These are phyloP conservation scores for Niebla homalea DNA, from an alignment of 495 filamentous ascomycete genomes.

Conservation along the genomic window DNA sequence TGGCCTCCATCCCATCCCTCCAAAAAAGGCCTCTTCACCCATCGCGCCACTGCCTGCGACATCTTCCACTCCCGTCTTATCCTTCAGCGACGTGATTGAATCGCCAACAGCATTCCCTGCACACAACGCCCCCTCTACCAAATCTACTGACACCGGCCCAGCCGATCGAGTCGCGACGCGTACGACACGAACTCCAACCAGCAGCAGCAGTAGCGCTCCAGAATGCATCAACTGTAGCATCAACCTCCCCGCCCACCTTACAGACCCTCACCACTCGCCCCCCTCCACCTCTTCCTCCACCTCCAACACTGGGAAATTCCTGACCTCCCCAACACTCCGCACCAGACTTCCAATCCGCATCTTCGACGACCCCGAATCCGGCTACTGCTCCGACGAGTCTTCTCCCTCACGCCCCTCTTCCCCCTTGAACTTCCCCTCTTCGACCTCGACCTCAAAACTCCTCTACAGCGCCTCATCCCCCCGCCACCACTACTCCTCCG, in stretches of 20 bases:
- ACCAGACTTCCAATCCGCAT: neutral
- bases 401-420: neutral
- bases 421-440: conserved; percentile 9
- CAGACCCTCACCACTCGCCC: neutral
- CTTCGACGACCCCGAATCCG: conserved; percentile 11
- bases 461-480: conserved; percentile 41
- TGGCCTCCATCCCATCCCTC: neutral
- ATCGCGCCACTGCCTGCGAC: neutral
- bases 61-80: neutral
- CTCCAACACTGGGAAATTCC: neutral
- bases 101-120: neutral
- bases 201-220: neutral
- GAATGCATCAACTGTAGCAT: conserved; percentile 1
- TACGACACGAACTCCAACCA: neutral
- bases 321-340: conserved; percentile 1
- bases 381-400: conserved; percentile 10
- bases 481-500: conserved; percentile 31
- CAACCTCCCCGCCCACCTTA: neutral
- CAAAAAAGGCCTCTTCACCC: neutral
- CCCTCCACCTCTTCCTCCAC: neutral
- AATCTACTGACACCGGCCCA: neutral
- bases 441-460: conserved; percentile 22
- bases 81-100: conserved; percentile 5
- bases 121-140: neutral
- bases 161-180: neutral